These are phyloP conservation scores for Blastocystis sp. DNA, from an alignment of 352 stramenopile species.

Conservation along the genomic window DNA sequence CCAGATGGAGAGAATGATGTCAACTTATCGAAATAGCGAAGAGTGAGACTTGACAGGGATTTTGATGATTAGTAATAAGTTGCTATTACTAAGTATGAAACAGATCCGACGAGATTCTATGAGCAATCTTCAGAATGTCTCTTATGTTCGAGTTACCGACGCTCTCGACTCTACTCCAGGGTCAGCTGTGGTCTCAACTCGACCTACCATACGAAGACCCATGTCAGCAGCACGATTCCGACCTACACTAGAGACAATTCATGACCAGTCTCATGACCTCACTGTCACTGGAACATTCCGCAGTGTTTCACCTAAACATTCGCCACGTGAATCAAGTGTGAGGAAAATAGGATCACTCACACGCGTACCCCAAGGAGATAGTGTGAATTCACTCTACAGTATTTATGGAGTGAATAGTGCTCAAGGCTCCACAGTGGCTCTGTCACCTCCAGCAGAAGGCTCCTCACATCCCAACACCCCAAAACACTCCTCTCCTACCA, in stretches of 20 bases:
- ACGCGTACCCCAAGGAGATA: neutral
- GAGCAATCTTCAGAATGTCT: neutral
- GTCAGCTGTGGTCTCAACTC: neutral
- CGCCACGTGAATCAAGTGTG: neutral
- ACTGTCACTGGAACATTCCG: too few relatives aligned
- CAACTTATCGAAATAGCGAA: slow-evolving; percentile 29
- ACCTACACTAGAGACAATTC: neutral
- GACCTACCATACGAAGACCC: neutral
- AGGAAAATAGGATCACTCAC: neutral
- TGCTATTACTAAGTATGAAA: slow-evolving; percentile 25
- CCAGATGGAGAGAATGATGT: slow-evolving; percentile 64
- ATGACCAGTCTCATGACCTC: neutral
- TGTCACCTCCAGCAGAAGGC: neutral
- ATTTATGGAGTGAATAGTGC: neutral
- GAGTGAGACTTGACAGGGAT: neutral
- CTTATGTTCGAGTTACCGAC: neutral
- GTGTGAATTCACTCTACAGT: neutral
- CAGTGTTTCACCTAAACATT: neutral
- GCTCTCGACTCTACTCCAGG: neutral
- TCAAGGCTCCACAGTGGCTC: neutral
- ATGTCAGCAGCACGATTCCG: neutral
- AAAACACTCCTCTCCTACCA: neutral
- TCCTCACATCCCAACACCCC: neutral
- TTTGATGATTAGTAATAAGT: slow-evolving; percentile 23
- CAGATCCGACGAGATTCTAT: slow-evolving; percentile 46